Conservation (phyloP, 2,329 filamentous ascomycete species). For the Aspergillus tanneri region DNA sequence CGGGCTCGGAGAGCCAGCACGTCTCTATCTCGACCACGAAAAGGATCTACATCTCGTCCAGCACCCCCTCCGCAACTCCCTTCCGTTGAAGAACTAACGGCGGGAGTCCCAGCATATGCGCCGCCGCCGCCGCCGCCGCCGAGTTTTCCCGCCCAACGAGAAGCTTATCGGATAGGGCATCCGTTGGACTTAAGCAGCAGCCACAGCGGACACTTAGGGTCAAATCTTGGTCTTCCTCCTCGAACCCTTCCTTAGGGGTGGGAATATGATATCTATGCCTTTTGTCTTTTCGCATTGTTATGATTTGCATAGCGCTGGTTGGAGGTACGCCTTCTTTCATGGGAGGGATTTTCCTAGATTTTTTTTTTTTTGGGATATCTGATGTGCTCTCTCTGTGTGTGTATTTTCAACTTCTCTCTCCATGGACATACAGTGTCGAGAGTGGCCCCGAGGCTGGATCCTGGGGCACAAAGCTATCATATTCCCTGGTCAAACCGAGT, state of each 20-base stretch:
- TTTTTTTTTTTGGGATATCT: slow-evolving; percentile 7
- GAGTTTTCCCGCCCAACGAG: slow-evolving; percentile 34
- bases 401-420: slow-evolving; percentile 14
- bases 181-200: slow-evolving; percentile 32
- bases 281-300: slow-evolving; percentile 29
- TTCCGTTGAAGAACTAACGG: slow-evolving; percentile 48
- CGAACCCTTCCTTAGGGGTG: slow-evolving; percentile 36
- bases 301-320: slow-evolving; percentile 42
- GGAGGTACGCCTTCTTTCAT: slow-evolving; percentile 37
- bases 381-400: neutral
- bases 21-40: slow-evolving; percentile 40
- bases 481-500: slow-evolving; percentile 30
- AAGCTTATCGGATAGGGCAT: slow-evolving; percentile 36
- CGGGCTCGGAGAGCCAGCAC: slow-evolving; percentile 40
- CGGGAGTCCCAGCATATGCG: slow-evolving; percentile 48
- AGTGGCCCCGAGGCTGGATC: slow-evolving; percentile 32
- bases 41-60: slow-evolving; percentile 42
- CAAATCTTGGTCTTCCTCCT: slow-evolving; percentile 35
- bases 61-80: slow-evolving; percentile 40
- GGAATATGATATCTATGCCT: slow-evolving; percentile 23
- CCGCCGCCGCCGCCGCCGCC: slow-evolving; percentile 37
- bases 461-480: slow-evolving; percentile 23
- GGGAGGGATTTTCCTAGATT: slow-evolving; percentile 31
- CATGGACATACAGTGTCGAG: too few species aligned
- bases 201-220: slow-evolving; percentile 33